These are phyloP conservation scores for Phytophthora lateralis DNA, from an alignment of 352 stramenopile species.

Conservation along the genomic window DNA sequence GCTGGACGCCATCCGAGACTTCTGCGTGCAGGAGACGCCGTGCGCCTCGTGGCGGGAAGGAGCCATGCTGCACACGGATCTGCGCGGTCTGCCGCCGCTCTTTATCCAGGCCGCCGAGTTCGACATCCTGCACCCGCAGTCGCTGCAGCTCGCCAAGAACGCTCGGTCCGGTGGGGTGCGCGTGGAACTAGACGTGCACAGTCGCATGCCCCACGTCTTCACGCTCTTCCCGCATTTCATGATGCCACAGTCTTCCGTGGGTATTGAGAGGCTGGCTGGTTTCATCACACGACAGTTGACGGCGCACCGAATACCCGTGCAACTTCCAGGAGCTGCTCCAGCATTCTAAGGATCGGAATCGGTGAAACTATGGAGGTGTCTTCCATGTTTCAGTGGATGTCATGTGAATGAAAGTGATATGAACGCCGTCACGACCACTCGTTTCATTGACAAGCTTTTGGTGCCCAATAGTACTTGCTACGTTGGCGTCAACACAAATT, in stretches of 20 bases:
- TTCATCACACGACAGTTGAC: constrained; percentile 47
- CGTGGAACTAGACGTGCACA: constrained; percentile 53
- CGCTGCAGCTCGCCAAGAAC: constrained; percentile 42
- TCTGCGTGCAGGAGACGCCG: constrained; percentile 24
- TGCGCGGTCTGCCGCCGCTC: constrained; percentile 45
- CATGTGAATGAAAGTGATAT: background rate
- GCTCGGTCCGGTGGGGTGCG: constrained; percentile 34
- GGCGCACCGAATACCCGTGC: constrained; percentile 24
- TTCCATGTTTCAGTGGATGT: background rate
- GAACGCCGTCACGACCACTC: background rate
- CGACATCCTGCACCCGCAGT: constrained; percentile 50
- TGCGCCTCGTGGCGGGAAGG: constrained; percentile 42
- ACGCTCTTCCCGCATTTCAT: constrained; percentile 51
- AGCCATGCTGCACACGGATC: constrained; percentile 43
- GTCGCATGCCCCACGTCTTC: constrained; percentile 70
- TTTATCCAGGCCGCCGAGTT: constrained; percentile 53
- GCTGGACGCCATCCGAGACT: constrained; percentile 40
- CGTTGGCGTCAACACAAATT: too few relatives aligned
- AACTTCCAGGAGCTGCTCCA: constrained; percentile 25
- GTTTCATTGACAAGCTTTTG: background rate
- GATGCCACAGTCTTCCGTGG: constrained; percentile 53
- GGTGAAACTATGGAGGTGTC: background rate
- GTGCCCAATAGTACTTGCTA: too few relatives aligned
- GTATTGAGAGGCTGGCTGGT: constrained; percentile 43
- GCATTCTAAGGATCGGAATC: constrained; percentile 25